Base-by-base conservation (phyloP, 2,329 filamentous ascomycete genomes). In the Leptographium wingfieldii region DNA sequence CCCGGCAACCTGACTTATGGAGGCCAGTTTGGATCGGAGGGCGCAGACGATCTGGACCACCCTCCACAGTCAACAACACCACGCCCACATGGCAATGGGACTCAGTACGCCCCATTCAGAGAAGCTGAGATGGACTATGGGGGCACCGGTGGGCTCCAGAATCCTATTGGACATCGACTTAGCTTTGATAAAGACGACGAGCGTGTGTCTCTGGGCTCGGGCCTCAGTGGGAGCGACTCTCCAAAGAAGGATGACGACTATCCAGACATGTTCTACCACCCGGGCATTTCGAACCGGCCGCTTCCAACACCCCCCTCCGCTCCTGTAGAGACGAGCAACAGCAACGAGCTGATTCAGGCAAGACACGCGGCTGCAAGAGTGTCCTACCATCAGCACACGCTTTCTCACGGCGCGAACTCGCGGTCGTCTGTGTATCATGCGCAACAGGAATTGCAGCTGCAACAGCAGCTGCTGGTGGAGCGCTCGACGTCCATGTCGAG, bases 151-250 rank as follows among this genome's bases (percentile, higher is more conserved):
- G 94, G 94, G 1, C 73, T 96, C 33, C 85, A 91, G 63, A 82
- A 88, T 61, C 91, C 92, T 2, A 83, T 79, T 56, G 78, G 77
- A 7, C 81, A 91, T 65, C 83, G 90, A 62, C 77, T 91, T 67
- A 96, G 91, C 72, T 96, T 94, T 67, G 92, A 97, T 66, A 90
- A 96, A 69, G 92, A 90, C 2, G 94, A 96, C 66, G 94, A 97
- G 70, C 80, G 77, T 16, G 79, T 80, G 22, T 83, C 80, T 1
- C 65, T 85, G 54, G 72, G 81, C 69, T 77, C 80, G 9, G 80
- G 74, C 60, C 78, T 73, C 64, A 86, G 75, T 66, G 81, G 73
- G 46, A 85, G 82, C 65, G 85, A 89, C 46, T 88, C 85, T 33
- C 84, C 86, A 1, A 73, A 76, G 43, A 83, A 83, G 64, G 85